These are phyloP conservation scores for Gloeopeniophorella convolvens DNA, from an alignment of 768 basidiomycete species.

Conservation along the genomic window DNA sequence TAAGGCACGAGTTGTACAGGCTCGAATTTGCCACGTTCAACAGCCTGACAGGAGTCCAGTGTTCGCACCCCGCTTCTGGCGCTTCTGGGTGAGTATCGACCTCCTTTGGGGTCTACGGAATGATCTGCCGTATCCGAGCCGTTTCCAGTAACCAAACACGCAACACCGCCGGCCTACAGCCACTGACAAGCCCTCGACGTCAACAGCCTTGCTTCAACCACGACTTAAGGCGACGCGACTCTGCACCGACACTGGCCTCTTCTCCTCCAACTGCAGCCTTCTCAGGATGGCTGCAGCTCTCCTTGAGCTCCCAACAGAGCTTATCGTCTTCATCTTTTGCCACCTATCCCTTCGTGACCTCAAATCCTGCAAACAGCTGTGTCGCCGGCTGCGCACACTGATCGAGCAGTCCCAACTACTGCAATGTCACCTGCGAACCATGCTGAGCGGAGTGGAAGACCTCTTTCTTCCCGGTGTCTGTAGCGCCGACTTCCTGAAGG, in stretches of 20 bases:
- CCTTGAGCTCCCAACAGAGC: constrained; percentile 5
- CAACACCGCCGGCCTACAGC: too few relatives aligned
- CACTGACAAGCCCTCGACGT: too few relatives aligned
- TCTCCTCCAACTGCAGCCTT: not conserved
- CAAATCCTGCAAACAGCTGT: constrained; percentile 9
- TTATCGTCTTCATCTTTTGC: constrained; percentile 2
- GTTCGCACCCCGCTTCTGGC: too few relatives aligned
- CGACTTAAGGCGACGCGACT: too few relatives aligned
- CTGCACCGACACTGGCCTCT: not conserved
- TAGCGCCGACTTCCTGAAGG: constrained; percentile 8
- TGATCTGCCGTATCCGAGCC: too few relatives aligned
- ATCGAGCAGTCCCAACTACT: constrained; percentile 4
- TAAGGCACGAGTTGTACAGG: too few relatives aligned
- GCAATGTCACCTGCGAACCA: constrained; percentile 11
- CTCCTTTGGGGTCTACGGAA: too few relatives aligned
- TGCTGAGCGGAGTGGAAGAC: constrained; percentile 13
- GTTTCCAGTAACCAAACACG: too few relatives aligned
- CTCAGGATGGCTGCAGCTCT: not conserved
- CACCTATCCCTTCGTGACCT: constrained; percentile 8
- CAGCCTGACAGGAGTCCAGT: too few relatives aligned
- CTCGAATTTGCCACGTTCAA: too few relatives aligned
- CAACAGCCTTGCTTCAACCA: too few relatives aligned
- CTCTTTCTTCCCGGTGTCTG: constrained; percentile 4
- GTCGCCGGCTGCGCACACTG: constrained; percentile 1
- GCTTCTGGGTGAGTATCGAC: too few relatives aligned